Conservation (phyloP, 352 stramenopile species). For the Elongisporangium anandrum region DNA sequence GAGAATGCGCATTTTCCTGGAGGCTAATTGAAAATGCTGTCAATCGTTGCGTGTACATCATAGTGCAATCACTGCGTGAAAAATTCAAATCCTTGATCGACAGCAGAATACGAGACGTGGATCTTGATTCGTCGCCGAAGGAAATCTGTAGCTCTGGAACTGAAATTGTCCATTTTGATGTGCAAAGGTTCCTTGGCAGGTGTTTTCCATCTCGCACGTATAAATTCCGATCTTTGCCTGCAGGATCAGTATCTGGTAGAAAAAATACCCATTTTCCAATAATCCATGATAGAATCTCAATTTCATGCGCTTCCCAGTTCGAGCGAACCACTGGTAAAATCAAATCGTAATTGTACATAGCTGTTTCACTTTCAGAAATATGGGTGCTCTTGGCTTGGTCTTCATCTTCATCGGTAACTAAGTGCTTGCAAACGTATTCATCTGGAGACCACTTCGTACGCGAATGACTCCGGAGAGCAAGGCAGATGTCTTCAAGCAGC, state of each 20-base stretch:
- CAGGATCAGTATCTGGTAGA: conserved; percentile 29
- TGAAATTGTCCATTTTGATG: conserved; percentile 21
- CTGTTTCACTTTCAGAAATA: conserved; percentile 23
- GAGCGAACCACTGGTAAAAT: conserved; percentile 39
- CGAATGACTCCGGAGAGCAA: conserved; percentile 47
- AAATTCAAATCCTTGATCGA: conserved; percentile 28
- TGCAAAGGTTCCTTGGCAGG: conserved; percentile 23
- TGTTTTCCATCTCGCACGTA: conserved; percentile 17
- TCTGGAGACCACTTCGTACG: conserved; percentile 43
- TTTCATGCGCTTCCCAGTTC: conserved; percentile 45
- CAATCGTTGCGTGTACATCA: conserved; percentile 21
- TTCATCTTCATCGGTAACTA: conserved; percentile 1
- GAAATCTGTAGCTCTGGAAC: conserved; percentile 25
- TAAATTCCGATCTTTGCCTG: conserved; percentile 20
- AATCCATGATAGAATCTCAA: conserved; percentile 63
- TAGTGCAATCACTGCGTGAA: conserved; percentile 29
- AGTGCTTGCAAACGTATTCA: conserved; percentile 43
- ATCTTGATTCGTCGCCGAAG: conserved; percentile 20
- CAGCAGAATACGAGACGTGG: conserved; percentile 13
- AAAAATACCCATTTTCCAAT: conserved; percentile 81
- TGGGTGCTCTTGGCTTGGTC: conserved; percentile 7
- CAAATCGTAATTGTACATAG: conserved; percentile 72
- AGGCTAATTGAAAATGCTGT: conserved; percentile 20
- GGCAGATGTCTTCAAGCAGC: conserved; percentile 18
- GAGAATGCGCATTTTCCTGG: conserved; percentile 22